Percentiles rank a stretch among this genome's conserved stretches.
Conservation (phyloP, 1,139 yeast species). For the Yamadazyma friedrichii region DNA sequence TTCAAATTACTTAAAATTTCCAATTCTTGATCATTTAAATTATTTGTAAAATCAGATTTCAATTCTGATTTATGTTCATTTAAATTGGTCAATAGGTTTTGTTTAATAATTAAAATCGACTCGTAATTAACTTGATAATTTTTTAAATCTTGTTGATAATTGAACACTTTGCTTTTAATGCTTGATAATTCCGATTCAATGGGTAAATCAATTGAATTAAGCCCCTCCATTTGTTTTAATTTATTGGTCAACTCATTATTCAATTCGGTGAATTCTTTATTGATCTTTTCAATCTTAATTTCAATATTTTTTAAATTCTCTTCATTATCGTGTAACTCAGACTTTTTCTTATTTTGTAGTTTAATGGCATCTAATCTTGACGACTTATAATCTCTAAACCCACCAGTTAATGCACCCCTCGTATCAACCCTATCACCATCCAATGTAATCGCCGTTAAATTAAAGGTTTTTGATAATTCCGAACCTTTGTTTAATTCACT, state of each 20-base stretch:
- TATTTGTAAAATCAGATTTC: slow-evolving; percentile 51
- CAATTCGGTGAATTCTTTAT: slow-evolving; percentile 26
- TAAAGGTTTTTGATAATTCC: slow-evolving; percentile 60
- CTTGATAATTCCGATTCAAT: slow-evolving; percentile 41
- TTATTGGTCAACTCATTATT: slow-evolving; percentile 48
- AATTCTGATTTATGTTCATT: slow-evolving; percentile 52
- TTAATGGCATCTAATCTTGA: slow-evolving; percentile 74
- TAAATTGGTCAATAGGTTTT: slow-evolving; percentile 28
- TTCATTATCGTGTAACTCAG: slow-evolving; percentile 42
- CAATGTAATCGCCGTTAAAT: slow-evolving; percentile 76
- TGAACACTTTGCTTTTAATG: slow-evolving; percentile 37
- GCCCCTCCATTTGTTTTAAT: slow-evolving; percentile 34
- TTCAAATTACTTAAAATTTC: slow-evolving; percentile 39
- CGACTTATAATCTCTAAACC: slow-evolving; percentile 68
- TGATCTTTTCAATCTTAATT: slow-evolving; percentile 23
- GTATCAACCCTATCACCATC: slow-evolving; percentile 90
- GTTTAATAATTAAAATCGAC: slow-evolving; percentile 23
- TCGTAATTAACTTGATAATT: slow-evolving; percentile 24
- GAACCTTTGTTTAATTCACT: slow-evolving; percentile 68
- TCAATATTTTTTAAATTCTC: slow-evolving; percentile 22
- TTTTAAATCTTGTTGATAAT: slow-evolving; percentile 41
- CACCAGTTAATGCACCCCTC: slow-evolving; percentile 86
- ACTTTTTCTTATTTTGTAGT: slow-evolving; percentile 49
- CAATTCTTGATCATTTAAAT: slow-evolving; percentile 43
- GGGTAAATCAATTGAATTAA: slow-evolving; percentile 43